Percentiles rank a stretch among this genome's conserved stretches.
These are phyloP conservation scores for Balakata baccata DNA, from an alignment of 345 rosid species.

Conservation along the genomic window DNA sequence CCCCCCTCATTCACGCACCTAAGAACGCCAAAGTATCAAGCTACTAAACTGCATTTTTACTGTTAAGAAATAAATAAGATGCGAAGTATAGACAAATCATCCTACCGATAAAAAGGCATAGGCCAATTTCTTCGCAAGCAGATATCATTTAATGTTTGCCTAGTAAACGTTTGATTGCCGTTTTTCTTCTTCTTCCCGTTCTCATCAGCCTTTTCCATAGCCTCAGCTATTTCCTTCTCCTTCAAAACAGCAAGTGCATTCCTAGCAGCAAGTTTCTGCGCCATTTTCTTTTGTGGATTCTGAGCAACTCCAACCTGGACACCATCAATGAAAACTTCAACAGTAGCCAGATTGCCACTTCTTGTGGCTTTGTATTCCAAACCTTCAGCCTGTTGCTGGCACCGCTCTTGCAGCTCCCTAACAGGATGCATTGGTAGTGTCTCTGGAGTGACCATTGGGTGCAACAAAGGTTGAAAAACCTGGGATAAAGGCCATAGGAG, in stretches of 20 bases:
- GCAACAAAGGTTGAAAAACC: conserved; percentile 94
- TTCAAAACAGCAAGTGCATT: conserved; percentile 81
- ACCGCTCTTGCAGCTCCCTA: conserved; percentile 96
- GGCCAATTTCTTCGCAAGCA: conserved; percentile 98
- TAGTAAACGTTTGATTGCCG: conserved; percentile 82
- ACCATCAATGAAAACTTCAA: conserved; percentile 93
- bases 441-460: conserved; percentile 98
- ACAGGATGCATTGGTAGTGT: conserved; percentile 99
- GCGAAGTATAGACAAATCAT: neutral
- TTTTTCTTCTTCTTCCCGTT: conserved; percentile 63
- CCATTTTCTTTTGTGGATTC: conserved; percentile 98
- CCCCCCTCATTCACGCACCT: conserved; percentile 96
- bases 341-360: conserved; percentile 84
- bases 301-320: conserved; percentile 86
- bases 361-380: conserved; percentile 87
- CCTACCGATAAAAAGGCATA: conserved; percentile 85
- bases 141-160: conserved; percentile 90
- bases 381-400: conserved; percentile 99
- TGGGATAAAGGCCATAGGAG: conserved; percentile 15
- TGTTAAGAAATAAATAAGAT: neutral
- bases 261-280: conserved; percentile 97
- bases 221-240: conserved; percentile 67
- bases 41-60: neutral
- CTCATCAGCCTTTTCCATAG: conserved; percentile 47
- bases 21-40: conserved; percentile 6